Conservation (phyloP, 257 asterid genomes). For the Pogostemon cablin region DNA sequence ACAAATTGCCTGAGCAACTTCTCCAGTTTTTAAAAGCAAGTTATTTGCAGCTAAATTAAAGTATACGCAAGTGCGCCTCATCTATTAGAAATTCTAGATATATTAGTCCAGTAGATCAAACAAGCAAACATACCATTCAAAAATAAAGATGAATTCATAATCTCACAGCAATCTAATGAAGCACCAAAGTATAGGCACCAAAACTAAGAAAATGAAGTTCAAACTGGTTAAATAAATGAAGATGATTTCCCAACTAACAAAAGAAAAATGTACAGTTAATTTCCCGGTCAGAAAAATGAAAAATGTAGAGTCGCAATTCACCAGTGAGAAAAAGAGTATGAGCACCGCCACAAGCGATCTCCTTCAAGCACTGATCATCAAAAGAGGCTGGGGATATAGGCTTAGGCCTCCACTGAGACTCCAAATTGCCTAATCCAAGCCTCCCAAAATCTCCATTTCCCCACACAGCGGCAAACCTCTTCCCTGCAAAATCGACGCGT, state of each 20-base stretch:
- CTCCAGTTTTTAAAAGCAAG: background rate
- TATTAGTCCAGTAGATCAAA: conserved; percentile 9
- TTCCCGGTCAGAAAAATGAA: background rate
- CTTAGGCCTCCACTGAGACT: conserved; percentile 80
- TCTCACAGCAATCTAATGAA: conserved; percentile 6
- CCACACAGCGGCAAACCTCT: conserved; percentile 79
- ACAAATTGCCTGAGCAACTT: background rate
- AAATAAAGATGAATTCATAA: background rate
- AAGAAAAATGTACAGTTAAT: background rate
- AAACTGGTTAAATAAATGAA: background rate
- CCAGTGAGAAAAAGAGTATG: conserved; percentile 94
- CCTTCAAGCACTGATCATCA: conserved; percentile 60
- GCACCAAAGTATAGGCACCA: background rate
- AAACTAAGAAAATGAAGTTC: background rate
- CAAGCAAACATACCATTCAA: background rate
- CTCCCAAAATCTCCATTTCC: conserved; percentile 98
- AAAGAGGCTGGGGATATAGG: conserved; percentile 60
- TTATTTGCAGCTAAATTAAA: background rate
- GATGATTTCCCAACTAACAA: too few relatives aligned
- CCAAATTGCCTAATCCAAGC: conserved; percentile 80
- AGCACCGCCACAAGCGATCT: conserved; percentile 94
- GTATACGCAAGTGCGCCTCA: background rate
- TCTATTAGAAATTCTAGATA: background rate
- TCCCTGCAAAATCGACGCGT: conserved; percentile 39
- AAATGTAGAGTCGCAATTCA: conserved; percentile 26